These are phyloP conservation scores for Takashimella koratensis DNA, from an alignment of 1,284 basidiomycete genomes.

Conservation along the genomic window DNA sequence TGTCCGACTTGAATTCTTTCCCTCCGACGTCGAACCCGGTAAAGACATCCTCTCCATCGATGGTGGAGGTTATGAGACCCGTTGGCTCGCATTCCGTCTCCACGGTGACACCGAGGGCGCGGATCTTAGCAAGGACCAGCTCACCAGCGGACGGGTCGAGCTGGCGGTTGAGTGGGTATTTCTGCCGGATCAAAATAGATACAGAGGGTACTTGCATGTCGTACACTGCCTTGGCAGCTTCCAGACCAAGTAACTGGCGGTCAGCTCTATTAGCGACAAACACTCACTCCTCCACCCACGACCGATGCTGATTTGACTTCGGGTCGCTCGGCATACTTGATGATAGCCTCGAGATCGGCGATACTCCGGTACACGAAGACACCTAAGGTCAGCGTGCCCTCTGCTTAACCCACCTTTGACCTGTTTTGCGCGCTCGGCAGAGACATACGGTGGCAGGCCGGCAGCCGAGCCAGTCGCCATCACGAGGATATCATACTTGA, in stretches of 20 bases:
- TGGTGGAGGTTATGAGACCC: constrained; percentile 21
- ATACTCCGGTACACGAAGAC: constrained; percentile 72
- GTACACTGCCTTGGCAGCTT: constrained; percentile 69
- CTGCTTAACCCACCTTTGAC: constrained; percentile 41
- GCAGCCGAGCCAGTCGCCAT: constrained; percentile 69
- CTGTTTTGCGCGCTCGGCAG: constrained; percentile 49
- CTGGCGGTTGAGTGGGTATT: constrained; percentile 65
- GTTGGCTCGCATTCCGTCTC: constrained; percentile 47
- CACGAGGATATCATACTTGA: constrained; percentile 62
- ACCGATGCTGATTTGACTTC: constrained; percentile 56
- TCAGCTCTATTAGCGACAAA: neutral
- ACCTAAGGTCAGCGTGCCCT: constrained; percentile 40
- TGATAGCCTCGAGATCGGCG: constrained; percentile 61
- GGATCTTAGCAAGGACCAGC: constrained; percentile 65
- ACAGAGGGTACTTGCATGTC: constrained; percentile 55
- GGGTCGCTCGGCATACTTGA: constrained; percentile 56
- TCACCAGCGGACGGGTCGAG: constrained; percentile 66
- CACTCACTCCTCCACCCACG: constrained; percentile 60
- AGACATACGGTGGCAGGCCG: constrained; percentile 61
- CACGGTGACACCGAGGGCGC: constrained; percentile 60
- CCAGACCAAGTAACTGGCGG: constrained; percentile 59
- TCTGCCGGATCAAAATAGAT: constrained; percentile 59
- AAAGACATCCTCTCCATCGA: constrained; percentile 49
- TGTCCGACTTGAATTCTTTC: constrained; percentile 51
- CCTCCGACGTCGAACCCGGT: constrained; percentile 56